Conservation (phyloP, 2,329 filamentous ascomycete species). For the Fusarium nematophilum region DNA sequence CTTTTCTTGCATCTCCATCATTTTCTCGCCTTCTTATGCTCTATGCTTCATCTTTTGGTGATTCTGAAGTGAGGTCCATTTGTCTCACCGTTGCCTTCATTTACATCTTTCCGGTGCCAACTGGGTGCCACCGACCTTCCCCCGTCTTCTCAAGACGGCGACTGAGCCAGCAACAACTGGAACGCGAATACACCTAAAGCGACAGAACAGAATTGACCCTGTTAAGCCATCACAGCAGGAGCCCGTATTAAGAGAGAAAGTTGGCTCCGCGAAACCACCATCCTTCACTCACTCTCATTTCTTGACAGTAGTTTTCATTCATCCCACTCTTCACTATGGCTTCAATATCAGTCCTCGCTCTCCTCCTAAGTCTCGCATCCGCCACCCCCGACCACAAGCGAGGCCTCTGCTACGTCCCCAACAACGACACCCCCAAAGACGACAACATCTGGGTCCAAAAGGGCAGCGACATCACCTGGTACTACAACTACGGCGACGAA, state of each 20-base stretch:
- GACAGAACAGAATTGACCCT: neutral
- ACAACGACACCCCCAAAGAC: slow-evolving; percentile 66
- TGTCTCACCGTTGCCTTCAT: neutral
- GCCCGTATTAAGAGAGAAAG: neutral
- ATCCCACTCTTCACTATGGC: slow-evolving; percentile 15
- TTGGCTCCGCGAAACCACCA: neutral
- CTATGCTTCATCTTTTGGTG: neutral
- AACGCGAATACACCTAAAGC: slow-evolving; percentile 3
- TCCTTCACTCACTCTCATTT: neutral
- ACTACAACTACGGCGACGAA: slow-evolving; percentile 79
- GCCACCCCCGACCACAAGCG: slow-evolving; percentile 66
- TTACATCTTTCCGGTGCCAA: slow-evolving; percentile 4
- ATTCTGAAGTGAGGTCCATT: neutral
- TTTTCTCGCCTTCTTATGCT: neutral
- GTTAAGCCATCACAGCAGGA: neutral
- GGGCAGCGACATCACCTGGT: slow-evolving; percentile 77
- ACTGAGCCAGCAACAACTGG: neutral
- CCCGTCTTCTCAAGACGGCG: neutral
- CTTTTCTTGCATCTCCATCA: neutral
- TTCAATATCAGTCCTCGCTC: slow-evolving; percentile 22
- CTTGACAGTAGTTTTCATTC: neutral
- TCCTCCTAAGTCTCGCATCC: slow-evolving; percentile 40
- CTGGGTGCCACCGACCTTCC: slow-evolving; percentile 1
- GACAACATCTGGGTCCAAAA: slow-evolving; percentile 71
- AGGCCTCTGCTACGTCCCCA: slow-evolving; percentile 76